Evolutionary conservation across 768 basidiomycete genomes (phyloP).

Genomic region (Phanerodontia chrysosporium): DNA sequence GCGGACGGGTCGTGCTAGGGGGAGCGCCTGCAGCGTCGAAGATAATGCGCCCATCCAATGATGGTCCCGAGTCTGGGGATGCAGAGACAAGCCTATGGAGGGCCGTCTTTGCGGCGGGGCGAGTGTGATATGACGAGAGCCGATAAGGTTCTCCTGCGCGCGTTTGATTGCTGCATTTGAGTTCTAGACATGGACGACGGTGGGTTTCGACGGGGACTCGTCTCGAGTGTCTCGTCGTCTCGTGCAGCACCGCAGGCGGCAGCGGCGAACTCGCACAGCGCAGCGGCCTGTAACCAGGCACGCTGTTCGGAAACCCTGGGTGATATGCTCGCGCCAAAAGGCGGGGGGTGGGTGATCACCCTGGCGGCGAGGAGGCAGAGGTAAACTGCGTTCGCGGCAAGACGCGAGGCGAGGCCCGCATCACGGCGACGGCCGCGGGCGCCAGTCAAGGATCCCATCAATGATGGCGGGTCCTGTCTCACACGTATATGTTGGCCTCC

Average conservation of each 20-base stretch:
- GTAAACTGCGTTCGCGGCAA: neutral
- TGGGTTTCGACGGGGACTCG: neutral
- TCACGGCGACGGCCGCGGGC: neutral
- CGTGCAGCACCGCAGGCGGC: too few relatives aligned
- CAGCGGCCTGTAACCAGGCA: neutral
- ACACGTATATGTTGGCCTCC: too few relatives aligned
- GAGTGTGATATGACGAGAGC: neutral
- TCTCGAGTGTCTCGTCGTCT: neutral
- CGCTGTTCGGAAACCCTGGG: neutral
- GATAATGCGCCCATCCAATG: neutral
- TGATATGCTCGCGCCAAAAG: neutral
- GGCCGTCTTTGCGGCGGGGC: neutral
- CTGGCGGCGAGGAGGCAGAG: neutral
- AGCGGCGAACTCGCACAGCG: too few relatives aligned
- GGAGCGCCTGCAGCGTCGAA: neutral
- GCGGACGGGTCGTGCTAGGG: neutral
- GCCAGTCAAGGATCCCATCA: neutral
- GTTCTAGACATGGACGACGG: neutral
- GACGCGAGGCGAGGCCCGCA: neutral
- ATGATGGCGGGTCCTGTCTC: neutral
- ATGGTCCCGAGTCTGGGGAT: neutral
- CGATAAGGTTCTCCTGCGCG: neutral
- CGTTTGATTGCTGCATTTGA: neutral
- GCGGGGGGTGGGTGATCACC: too few relatives aligned
- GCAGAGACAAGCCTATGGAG: neutral